These are phyloP conservation scores for Ceriops tagal DNA, from an alignment of 345 rosid genomes.

Conservation along the genomic window DNA sequence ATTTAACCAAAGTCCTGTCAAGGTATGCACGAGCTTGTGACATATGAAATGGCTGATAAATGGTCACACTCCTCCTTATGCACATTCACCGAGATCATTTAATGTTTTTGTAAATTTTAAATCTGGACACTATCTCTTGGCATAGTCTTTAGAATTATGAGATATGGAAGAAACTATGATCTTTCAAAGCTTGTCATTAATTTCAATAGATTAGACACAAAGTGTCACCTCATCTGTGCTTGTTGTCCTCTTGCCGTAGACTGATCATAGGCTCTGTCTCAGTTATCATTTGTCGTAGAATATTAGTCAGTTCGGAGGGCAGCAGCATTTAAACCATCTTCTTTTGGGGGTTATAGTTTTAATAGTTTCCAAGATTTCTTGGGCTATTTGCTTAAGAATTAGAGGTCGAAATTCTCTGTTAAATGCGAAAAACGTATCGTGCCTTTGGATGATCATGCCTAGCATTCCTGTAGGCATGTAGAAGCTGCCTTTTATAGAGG, in stretches of 20 bases:
- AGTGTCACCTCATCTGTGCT: neutral
- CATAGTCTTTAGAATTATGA: neutral
- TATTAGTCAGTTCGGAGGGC: no score
- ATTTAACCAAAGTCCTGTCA: constrained; percentile 39
- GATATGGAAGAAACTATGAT: neutral
- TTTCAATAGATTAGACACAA: neutral
- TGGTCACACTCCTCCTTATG: neutral
- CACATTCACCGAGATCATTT: neutral
- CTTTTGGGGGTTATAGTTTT: no score
- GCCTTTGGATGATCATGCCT: neutral
- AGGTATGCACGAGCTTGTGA: constrained; percentile 23
- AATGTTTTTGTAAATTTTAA: neutral
- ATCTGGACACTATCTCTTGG: no score
- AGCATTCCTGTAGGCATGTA: no score
- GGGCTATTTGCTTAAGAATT: no score
- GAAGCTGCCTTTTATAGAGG: neutral
- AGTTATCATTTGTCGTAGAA: no score
- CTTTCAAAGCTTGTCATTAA: neutral
- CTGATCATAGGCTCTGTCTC: no score
- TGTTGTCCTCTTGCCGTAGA: neutral
- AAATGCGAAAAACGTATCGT: neutral
- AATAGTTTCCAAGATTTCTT: no score
- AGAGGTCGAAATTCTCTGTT: no score
- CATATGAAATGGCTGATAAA: neutral
- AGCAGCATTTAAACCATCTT: no score